Evolutionary conservation across 2,329 filamentous ascomycete genomes (phyloP).

Genomic region (Alternaria sp.): DNA sequence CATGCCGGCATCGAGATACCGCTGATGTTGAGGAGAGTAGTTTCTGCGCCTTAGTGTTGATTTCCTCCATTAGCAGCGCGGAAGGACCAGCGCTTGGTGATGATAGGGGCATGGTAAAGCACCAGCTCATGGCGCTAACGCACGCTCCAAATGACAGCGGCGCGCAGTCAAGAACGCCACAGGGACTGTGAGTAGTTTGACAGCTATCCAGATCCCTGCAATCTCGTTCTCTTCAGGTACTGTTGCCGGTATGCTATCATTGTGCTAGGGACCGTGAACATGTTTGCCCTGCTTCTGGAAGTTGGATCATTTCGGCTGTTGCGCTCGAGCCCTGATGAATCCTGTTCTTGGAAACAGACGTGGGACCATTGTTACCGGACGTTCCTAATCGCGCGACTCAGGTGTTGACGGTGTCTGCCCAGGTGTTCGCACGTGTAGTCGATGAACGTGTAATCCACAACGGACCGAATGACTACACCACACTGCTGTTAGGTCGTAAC

Average conservation of each 20-base stretch:
- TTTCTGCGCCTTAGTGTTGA: background rate
- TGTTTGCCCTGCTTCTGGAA: background rate
- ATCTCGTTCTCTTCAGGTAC: background rate
- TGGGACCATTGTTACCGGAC: background rate
- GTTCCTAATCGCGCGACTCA: background rate
- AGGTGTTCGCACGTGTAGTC: background rate
- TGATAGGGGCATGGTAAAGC: background rate
- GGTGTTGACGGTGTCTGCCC: background rate
- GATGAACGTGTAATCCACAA: background rate
- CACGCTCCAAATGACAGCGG: background rate
- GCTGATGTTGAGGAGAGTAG: background rate
- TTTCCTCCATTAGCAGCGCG: constrained; percentile 3
- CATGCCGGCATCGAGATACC: background rate
- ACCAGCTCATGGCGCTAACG: background rate
- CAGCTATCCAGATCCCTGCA: background rate
- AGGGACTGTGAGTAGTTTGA: background rate
- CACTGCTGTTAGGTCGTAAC: background rate
- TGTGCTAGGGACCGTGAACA: background rate
- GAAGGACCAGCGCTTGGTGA: background rate
- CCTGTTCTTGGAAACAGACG: background rate
- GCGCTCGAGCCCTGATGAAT: background rate
- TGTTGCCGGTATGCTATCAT: background rate
- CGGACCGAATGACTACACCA: background rate
- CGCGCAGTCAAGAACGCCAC: background rate
- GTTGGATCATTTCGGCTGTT: background rate